Evolutionary conservation across 108 stramenopile genomes (phyloP).

Genomic region (Skeletonema potamos): DNA sequence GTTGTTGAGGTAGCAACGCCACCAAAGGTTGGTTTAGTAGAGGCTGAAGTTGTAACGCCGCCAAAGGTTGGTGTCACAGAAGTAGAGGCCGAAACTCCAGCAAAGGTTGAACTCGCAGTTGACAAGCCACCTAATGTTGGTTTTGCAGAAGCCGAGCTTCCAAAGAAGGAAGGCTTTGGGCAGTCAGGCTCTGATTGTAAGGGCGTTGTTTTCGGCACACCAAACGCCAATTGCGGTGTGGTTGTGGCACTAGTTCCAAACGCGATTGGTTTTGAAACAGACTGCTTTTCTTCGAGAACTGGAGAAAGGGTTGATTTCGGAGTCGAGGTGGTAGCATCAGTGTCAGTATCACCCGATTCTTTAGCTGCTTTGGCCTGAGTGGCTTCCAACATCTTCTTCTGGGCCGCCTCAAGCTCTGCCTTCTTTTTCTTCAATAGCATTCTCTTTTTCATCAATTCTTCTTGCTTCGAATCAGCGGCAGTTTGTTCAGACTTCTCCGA

Average conservation of each 20-base stretch:
- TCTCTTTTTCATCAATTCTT: slow-evolving; percentile 40
- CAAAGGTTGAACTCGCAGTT: slow-evolving; percentile 6
- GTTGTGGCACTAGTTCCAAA: slow-evolving; percentile 35
- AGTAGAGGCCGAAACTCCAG: background rate
- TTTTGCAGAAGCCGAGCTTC: background rate
- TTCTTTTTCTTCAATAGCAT: slow-evolving; percentile 18
- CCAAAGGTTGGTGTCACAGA: slow-evolving; percentile 8
- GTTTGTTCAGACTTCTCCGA: background rate
- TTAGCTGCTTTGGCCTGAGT: background rate
- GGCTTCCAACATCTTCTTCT: slow-evolving; percentile 20
- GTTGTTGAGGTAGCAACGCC: slow-evolving; percentile 8
- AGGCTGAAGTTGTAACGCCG: background rate
- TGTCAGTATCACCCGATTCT: slow-evolving; percentile 18
- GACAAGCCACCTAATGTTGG: too few species aligned
- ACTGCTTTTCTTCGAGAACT: slow-evolving; percentile 13
- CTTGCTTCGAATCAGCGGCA: slow-evolving; percentile 17
- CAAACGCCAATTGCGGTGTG: slow-evolving; percentile 14
- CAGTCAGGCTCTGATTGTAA: slow-evolving; percentile 28
- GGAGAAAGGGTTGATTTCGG: slow-evolving; percentile 18
- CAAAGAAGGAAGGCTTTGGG: slow-evolving; percentile 33
- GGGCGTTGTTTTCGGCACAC: slow-evolving; percentile 1
- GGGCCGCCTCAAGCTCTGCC: background rate
- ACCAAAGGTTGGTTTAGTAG: slow-evolving; percentile 8
- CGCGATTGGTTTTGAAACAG: background rate
- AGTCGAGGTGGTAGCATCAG: slow-evolving; percentile 4